Evolutionary conservation across 208 protist species (phyloP).

Genomic region (Acanthamoeba comandoni): DNA sequence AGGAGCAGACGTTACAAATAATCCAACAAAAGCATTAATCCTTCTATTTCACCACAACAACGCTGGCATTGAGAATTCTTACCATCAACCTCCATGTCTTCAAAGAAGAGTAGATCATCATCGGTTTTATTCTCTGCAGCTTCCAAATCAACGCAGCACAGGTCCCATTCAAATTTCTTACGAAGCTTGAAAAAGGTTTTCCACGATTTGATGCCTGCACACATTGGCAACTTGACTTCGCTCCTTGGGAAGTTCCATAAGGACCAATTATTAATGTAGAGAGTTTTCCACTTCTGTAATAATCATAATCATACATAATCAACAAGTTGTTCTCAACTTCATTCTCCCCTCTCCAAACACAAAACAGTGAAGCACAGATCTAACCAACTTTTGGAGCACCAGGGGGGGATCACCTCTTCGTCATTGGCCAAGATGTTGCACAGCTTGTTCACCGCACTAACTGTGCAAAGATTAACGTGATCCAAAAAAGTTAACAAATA

Average conservation of each 20-base stretch:
- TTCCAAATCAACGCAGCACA: not conserved
- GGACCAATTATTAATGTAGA: slow-evolving; percentile 30
- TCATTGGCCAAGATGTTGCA: slow-evolving; percentile 19
- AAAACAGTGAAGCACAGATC: too few species aligned
- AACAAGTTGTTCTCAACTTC: too few species aligned
- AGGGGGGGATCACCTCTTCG: slow-evolving; percentile 1
- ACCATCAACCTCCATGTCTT: too few species aligned
- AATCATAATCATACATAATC: too few species aligned
- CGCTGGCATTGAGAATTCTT: too few species aligned
- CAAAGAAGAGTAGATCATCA: too few species aligned
- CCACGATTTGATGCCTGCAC: slow-evolving; percentile 16
- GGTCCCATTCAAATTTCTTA: slow-evolving; percentile 31
- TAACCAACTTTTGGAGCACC: too few species aligned
- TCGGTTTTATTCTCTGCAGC: too few species aligned
- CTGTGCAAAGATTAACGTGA: slow-evolving; percentile 3
- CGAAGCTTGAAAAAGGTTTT: slow-evolving; percentile 14
- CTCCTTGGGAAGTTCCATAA: not conserved
- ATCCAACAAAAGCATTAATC: too few species aligned
- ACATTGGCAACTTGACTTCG: slow-evolving; percentile 12
- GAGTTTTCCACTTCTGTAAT: slow-evolving; percentile 7
- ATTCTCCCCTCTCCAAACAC: too few species aligned
- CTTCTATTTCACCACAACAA: too few species aligned
- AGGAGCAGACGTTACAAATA: too few species aligned
- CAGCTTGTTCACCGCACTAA: slow-evolving; percentile 2
- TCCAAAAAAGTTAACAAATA: slow-evolving; percentile 34